Base-by-base conservation (phyloP, 352 stramenopile species). In the Phytophthora idaei region DNA sequence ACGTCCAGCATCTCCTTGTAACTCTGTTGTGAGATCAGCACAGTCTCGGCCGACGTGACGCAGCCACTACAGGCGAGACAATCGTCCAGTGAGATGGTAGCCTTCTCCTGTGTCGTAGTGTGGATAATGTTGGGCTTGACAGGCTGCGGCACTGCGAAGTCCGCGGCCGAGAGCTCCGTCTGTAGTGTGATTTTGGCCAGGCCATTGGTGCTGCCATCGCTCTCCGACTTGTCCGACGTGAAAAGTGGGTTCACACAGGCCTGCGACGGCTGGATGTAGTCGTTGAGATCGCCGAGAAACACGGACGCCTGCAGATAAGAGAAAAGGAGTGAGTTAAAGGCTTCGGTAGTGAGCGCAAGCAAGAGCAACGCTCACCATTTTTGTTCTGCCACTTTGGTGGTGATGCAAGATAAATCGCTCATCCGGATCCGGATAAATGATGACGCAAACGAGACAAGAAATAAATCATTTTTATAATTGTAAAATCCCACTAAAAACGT, bases 41-140 rank as follows among this genome's bases (percentile, higher is more conserved):
- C 95, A n/a, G 96, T 97, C 83, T 99, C 97, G 2, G 97, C 95
- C n/a, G 96, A 98, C 55, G 97, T 99, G 50, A 99, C 95, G 71
- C 97, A 99, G 55, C 97, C 97, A 27, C 89, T 98, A 81, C 97
- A 99, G 1, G 97, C 97, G 41, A 99, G 90, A 65, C 97, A 99
- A 80, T 99, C 97, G 39, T 97, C 93, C 25, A 99, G 86, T 49
- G 95, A 98, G 46, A 99, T 96, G 8, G 90, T 97, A 6, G 94
- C 94, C 51, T 96, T 95, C 68, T 97, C 82, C 57, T 90, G 71
- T 37, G 69, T 76, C 8, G 71, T 84, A 12, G 82, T 89, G 48
- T 82, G 86, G 68, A 97, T 97, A 48, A 97, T 90, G 59, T 87
- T 82, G 39, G 89, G 85, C 57, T 81, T 74, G 9, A 87, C 61